phyloP scores from a whole-genome alignment of 352 stramenopile genomes.

The Pythium phragmiticola region DNA sequence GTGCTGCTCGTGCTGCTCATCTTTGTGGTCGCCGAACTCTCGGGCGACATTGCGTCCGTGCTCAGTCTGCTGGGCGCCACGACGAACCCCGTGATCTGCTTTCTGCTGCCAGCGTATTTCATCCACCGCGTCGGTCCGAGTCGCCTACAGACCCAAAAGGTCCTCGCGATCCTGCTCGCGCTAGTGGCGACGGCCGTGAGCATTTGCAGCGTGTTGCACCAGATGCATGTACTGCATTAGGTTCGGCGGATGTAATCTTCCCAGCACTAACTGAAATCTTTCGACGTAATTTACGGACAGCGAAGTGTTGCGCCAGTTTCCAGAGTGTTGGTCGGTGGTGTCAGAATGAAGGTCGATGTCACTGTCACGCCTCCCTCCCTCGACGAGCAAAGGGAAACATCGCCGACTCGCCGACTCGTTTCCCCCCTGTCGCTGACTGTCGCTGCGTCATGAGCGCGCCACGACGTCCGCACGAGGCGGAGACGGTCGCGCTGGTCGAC shows the following conservation, averaged over 20 bases:
- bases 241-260: not conserved
- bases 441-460: not conserved
- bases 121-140: slow-evolving; percentile 48
- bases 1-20: slow-evolving; percentile 47
- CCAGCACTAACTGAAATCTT: not conserved
- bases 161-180: slow-evolving; percentile 44
- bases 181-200: slow-evolving; percentile 46
- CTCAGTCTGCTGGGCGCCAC: slow-evolving; percentile 81
- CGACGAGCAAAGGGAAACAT: not conserved
- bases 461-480: slow-evolving; percentile 8
- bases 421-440: not conserved
- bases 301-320: too few relatives aligned
- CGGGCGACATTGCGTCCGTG: slow-evolving; percentile 80
- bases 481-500: slow-evolving; percentile 24
- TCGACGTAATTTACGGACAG: too few relatives aligned
- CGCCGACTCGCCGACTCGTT: not conserved
- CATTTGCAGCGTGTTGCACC: slow-evolving; percentile 57
- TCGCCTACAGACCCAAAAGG: slow-evolving; percentile 42
- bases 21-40: slow-evolving; percentile 63
- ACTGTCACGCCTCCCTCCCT: not conserved
- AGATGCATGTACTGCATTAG: slow-evolving; percentile 31
- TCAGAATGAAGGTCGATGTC: slow-evolving; percentile 16
- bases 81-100: slow-evolving; percentile 88
- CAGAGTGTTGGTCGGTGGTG: slow-evolving; percentile 8
- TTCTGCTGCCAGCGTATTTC: slow-evolving; percentile 84